phyloP scores from a whole-genome alignment of 2,329 filamentous ascomycete genomes.

The Pseudogymnoascus verrucosus region DNA sequence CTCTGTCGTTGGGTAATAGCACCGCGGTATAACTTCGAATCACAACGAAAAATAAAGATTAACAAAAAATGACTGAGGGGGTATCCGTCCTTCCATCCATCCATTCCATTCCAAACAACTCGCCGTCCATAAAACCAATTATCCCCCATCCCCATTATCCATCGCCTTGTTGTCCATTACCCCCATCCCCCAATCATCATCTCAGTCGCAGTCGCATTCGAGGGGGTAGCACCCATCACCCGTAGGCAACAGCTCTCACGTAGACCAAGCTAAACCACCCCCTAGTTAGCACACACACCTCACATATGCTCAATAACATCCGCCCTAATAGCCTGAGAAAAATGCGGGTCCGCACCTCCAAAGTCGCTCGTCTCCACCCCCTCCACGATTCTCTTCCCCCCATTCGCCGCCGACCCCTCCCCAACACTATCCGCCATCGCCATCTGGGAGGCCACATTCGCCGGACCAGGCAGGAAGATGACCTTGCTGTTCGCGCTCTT shows the following conservation, averaged over 20 bases:
- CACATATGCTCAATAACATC: slow-evolving; percentile 81
- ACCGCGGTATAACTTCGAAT: neutral
- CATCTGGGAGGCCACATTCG: slow-evolving; percentile 51
- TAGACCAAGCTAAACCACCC: slow-evolving; percentile 11
- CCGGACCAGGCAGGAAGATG: slow-evolving; percentile 67
- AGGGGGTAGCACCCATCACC: neutral
- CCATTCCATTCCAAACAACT: neutral
- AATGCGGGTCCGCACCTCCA: slow-evolving; percentile 48
- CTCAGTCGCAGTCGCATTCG: neutral
- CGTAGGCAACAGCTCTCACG: neutral
- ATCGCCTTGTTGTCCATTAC: neutral
- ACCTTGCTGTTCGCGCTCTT: slow-evolving; percentile 85
- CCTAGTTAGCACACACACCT: slow-evolving; percentile 10
- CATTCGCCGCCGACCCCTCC: slow-evolving; percentile 47
- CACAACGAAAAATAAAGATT: neutral
- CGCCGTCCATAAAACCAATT: neutral
- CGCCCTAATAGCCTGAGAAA: slow-evolving; percentile 76
- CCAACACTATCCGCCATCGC: slow-evolving; percentile 41
- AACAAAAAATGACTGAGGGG: neutral
- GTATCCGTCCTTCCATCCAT: neutral
- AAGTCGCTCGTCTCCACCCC: slow-evolving; percentile 37
- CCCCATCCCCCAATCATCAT: neutral
- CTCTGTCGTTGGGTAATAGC: neutral
- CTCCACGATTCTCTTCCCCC: slow-evolving; percentile 30
- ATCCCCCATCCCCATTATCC: neutral